These are phyloP conservation scores for Abrus precatorius DNA, from an alignment of 306 rosid species.

Conservation along the genomic window DNA sequence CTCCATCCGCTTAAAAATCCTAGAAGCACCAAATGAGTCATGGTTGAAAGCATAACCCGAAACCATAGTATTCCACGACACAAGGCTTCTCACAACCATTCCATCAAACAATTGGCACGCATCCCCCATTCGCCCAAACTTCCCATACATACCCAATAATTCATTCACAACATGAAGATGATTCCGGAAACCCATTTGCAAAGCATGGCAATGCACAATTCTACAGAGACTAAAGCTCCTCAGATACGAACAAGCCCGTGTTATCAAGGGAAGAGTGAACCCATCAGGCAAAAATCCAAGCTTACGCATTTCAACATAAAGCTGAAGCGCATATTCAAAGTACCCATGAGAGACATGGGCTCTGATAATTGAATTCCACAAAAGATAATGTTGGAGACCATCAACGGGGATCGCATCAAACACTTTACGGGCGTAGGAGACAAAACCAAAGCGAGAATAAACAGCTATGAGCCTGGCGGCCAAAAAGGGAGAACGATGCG, in stretches of 20 bases:
- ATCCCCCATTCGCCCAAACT: conserved; percentile 64
- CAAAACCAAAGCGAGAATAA: conserved; percentile 60
- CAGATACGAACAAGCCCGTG: conserved; percentile 61
- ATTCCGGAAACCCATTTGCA: conserved; percentile 69
- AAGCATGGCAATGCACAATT: conserved; percentile 66
- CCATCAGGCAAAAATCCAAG: conserved; percentile 79
- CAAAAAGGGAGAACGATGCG: conserved; percentile 60
- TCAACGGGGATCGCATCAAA: conserved; percentile 52
- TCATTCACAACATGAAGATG: conserved; percentile 77
- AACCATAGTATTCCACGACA: conserved; percentile 82
- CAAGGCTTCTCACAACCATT: conserved; percentile 61
- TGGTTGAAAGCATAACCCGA: conserved; percentile 74
- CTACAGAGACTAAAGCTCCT: conserved; percentile 50
- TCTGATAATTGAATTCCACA: conserved; percentile 86
- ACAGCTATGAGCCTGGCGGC: conserved; percentile 64
- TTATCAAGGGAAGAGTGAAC: conserved; percentile 74
- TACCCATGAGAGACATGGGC: conserved; percentile 72
- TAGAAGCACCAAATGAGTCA: conserved; percentile 69
- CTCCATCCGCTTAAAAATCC: conserved; percentile 72
- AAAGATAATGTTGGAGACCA: conserved; percentile 51
- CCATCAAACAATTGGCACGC: conserved; percentile 69
- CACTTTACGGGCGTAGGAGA: conserved; percentile 62
- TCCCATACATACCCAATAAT: conserved; percentile 72
- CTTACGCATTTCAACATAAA: conserved; percentile 68
- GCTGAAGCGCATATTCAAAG: conserved; percentile 50